Percentiles rank a stretch among this genome's conserved stretches.
Evolutionary conservation across 2,329 filamentous ascomycete species (phyloP).

Genomic region (Cordyceps tenuipes): DNA sequence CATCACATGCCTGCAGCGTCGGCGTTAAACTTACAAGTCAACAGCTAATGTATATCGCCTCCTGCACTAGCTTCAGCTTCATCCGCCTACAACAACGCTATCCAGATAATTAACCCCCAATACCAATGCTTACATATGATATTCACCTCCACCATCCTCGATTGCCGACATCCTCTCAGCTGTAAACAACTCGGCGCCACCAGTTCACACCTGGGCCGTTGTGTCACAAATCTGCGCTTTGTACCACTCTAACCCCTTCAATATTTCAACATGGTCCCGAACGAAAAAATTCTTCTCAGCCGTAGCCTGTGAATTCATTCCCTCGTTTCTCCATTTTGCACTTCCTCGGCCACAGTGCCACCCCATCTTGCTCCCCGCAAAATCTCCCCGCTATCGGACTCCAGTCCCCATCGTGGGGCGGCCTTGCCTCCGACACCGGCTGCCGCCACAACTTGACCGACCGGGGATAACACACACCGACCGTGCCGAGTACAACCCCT

Average conservation of each 20-base stretch:
- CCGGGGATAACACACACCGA: neutral
- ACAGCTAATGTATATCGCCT: neutral
- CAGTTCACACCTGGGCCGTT: neutral
- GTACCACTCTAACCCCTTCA: neutral
- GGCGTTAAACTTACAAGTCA: neutral
- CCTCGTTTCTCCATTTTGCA: neutral
- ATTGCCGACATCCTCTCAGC: neutral
- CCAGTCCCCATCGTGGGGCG: neutral
- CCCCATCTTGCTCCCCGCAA: neutral
- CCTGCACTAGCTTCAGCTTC: neutral
- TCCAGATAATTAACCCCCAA: no score
- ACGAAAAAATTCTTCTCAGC: neutral
- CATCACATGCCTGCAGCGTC: slow-evolving; percentile 4
- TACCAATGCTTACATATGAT: no score
- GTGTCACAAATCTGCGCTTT: neutral
- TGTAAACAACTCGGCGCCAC: neutral
- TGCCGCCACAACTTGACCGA: neutral
- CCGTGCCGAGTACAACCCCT: neutral
- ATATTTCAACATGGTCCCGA: neutral
- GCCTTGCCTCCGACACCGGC: neutral
- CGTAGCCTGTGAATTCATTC: neutral
- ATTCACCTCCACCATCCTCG: neutral
- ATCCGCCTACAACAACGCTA: neutral
- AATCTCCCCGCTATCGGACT: neutral
- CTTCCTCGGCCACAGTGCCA: neutral